Percentiles rank a stretch among this genome's conserved stretches.
phyloP scores from a whole-genome alignment of 306 rosid species.

The Echinosophora koreensis region DNA sequence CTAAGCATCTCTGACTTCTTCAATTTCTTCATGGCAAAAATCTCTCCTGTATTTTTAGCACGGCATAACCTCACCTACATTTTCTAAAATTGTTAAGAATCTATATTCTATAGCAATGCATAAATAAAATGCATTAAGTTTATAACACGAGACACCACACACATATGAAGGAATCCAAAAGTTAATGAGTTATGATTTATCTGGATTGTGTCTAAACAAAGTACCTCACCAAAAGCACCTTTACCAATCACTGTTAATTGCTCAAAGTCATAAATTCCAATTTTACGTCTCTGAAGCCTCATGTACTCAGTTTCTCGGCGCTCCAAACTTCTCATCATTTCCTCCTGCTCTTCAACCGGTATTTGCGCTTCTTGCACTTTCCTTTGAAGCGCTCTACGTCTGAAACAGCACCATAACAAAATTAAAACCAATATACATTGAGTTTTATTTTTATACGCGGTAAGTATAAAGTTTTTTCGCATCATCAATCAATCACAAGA shows the following conservation, averaged over 20 bases:
- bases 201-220: not conserved
- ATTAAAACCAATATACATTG: not conserved
- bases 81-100: slow-evolving; percentile 25
- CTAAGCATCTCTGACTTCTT: slow-evolving; percentile 99
- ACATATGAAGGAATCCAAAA: slow-evolving; percentile 24
- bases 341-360: slow-evolving; percentile 87
- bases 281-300: slow-evolving; percentile 94
- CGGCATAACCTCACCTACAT: slow-evolving; percentile 91
- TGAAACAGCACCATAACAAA: slow-evolving; percentile 48
- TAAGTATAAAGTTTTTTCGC: not conserved
- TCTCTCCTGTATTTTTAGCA: slow-evolving; percentile 81
- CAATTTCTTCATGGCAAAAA: slow-evolving; percentile 96
- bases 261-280: slow-evolving; percentile 97
- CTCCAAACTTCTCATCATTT: slow-evolving; percentile 92
- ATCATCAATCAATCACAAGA: not conserved
- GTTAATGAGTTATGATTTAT: not conserved
- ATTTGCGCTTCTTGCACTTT: slow-evolving; percentile 86
- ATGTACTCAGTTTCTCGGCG: slow-evolving; percentile 90
- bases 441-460: not conserved
- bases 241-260: slow-evolving; percentile 90
- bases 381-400: slow-evolving; percentile 85
- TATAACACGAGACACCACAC: not conserved
- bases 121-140: not conserved
- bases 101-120: not conserved
- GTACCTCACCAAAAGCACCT: slow-evolving; percentile 99